Evolutionary conservation across 768 basidiomycete species (phyloP), one percentile per base, ranked within the genome.

Genomic region (Trametes sanguinea): DNA sequence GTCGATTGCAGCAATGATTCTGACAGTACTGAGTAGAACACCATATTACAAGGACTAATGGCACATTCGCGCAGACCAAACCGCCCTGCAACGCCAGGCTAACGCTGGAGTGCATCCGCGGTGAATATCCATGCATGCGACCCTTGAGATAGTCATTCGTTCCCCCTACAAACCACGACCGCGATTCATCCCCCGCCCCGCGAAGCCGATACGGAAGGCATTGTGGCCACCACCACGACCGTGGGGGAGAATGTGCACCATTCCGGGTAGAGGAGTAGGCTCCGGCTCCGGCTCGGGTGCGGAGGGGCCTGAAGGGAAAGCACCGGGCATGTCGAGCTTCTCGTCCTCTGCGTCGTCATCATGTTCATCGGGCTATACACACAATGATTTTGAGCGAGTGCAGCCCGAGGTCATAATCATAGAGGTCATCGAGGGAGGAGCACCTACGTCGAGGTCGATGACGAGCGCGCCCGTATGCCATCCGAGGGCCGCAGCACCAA

Each of bases 401-500:
- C 22, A 22, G 22, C 22, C 22, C 22, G 22, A 22, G 22, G 22
- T 22, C 22, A 22, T 22, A 22, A 22, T 22, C 22, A 22, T 22
- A 22, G 22, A 22, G 22, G 22, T 22, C 22, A 22, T 22, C 22
- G 22, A 22, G 22, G 22, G 22, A 22, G 30, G 13, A 22, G 14
- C 13, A 69, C 80, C 62, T 60, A 90, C 91, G 78, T 93, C 86
- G 30, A 94, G 77, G 71, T 94, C 91, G 43, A 96, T 87, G 3
- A 92, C 91, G 50, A 98, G 77, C 1, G 94, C 93, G 7, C 94
- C 95, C 58, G 84, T 90, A 68, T 98, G 95, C 95, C 94, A 96
- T 9, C 95, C 95, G 0, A 85, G 82, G 2, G 95, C 92, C 4
- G 92, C 83, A 5, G 88, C 86, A 1, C 83, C 83, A 66, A 96